Percentiles rank a stretch among this genome's conserved stretches.
phyloP scores from a whole-genome alignment of 768 basidiomycete species.

The Rhizopogon roseolus region DNA sequence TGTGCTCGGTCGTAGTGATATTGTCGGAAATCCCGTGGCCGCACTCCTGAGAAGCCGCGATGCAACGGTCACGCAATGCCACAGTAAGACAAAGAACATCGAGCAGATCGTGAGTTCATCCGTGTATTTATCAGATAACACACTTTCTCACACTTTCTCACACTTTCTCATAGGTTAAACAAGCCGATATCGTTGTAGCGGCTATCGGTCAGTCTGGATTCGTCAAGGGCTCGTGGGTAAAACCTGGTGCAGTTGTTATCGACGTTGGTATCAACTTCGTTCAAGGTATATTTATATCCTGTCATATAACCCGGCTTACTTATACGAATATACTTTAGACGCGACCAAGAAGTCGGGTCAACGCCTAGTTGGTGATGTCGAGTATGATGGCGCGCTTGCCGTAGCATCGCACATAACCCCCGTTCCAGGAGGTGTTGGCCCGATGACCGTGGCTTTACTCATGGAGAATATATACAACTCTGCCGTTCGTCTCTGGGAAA shows the following conservation, averaged over 20 bases:
- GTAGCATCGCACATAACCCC: slow-evolving; percentile 93
- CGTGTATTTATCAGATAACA: slow-evolving; percentile 3
- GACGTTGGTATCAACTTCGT: slow-evolving; percentile 98
- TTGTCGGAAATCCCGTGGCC: slow-evolving; percentile 93
- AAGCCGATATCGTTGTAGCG: slow-evolving; percentile 89
- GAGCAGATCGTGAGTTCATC: slow-evolving; percentile 60
- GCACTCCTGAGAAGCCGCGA: slow-evolving; percentile 86
- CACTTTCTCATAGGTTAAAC: slow-evolving; percentile 53
- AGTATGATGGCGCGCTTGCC: slow-evolving; percentile 69
- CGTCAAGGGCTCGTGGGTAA: slow-evolving; percentile 92
- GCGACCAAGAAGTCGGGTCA: slow-evolving; percentile 90
- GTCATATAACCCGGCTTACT: neutral
- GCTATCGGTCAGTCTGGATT: slow-evolving; percentile 94
- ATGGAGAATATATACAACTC: slow-evolving; percentile 92
- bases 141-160: slow-evolving; percentile 8
- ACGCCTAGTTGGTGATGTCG: slow-evolving; percentile 94
- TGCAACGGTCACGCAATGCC: slow-evolving; percentile 97
- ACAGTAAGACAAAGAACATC: slow-evolving; percentile 83
- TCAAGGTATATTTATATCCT: slow-evolving; percentile 49
- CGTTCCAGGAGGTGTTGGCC: slow-evolving; percentile 97
- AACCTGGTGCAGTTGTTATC: slow-evolving; percentile 91
- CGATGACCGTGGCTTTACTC: slow-evolving; percentile 99
- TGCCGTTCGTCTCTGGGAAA: slow-evolving; percentile 77
- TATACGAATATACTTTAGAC: slow-evolving; percentile 41
- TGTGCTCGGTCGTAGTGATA: slow-evolving; percentile 95